These are phyloP conservation scores for Aspergillus amoenus DNA, from an alignment of 2,329 filamentous ascomycete species.

Conservation along the genomic window DNA sequence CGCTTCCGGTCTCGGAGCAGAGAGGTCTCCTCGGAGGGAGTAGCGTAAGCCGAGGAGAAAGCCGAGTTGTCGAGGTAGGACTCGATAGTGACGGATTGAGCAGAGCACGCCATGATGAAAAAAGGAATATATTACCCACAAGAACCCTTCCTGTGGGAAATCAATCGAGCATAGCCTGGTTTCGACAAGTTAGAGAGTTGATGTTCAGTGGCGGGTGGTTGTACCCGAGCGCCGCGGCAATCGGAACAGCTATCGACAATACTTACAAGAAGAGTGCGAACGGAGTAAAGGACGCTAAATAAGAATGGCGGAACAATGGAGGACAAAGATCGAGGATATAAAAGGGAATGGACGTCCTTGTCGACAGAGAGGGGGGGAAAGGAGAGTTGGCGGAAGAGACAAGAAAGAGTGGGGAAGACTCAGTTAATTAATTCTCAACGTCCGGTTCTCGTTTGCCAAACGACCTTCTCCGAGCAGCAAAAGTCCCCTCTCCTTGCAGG, in stretches of 20 bases:
- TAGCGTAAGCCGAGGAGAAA: constrained; percentile 27
- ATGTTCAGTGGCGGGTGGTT: background rate
- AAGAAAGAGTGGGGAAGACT: constrained; percentile 5
- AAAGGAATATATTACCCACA: constrained; percentile 1
- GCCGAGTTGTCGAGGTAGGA: constrained; percentile 32
- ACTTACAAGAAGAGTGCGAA: constrained; percentile 7
- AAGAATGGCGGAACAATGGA: constrained; percentile 8
- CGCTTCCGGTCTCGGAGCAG: constrained; percentile 42
- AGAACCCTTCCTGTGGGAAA: background rate
- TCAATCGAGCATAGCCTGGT: constrained; percentile 18
- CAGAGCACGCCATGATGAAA: constrained; percentile 38
- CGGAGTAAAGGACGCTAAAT: constrained; percentile 3
- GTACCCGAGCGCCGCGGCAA: background rate
- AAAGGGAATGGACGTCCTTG: background rate
- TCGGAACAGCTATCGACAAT: constrained; percentile 3
- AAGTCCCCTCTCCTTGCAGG: background rate
- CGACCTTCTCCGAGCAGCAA: background rate
- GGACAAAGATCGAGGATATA: constrained; percentile 4
- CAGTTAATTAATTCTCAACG: constrained; percentile 4
- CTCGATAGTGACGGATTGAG: constrained; percentile 42
- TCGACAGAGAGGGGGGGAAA: constrained; percentile 5
- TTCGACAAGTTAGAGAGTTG: constrained; percentile 1
- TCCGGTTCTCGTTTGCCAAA: background rate
- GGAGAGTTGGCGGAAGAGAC: background rate
- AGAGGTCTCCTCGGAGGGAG: constrained; percentile 32